Evolutionary conservation across 2,329 filamentous ascomycete species (phyloP), one percentile per base, ranked within the genome.

Genomic region (Stachybotrys chartarum): DNA sequence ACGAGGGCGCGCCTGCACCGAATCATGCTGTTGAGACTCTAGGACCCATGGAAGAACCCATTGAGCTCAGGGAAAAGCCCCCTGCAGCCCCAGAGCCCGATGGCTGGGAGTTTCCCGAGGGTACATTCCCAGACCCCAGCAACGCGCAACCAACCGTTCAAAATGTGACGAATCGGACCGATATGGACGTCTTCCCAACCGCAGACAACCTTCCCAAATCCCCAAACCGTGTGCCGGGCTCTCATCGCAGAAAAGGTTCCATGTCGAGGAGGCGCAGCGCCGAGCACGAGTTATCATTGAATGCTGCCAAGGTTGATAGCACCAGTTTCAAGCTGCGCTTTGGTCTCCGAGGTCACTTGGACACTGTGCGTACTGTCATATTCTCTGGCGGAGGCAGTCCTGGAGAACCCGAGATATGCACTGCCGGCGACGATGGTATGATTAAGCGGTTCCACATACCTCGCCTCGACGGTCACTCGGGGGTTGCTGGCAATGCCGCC

Each of bases 391-490:
- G 94, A 47, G 94, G 94, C 58, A 97, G 91, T 66, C 92, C 92
- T 4, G 91, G 90, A 4, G 94, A 99, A 68, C 94, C 94, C 1
- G 94, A 99, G 71, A 93, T 99, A 54, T 97, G 93, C 72, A 99
- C 93, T 3, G 91, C 90, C 52, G 91, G 93, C 55, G 94, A 99
- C 65, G 94, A 99, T 68, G 93, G 93, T 56, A 88, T 93, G 64
- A 89, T 99, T 69, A 99, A 99, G 72, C 85, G 94, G 53, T 99
- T 96, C 86, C 92, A 96, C 64, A 91, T 99, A 57, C 94, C 94
- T 10, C 86, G 89, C 47, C 88, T 92, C 60, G 88, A 87, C 55
- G 64, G 75, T 68, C 68, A 83, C 72, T 61, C 72, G 7, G 70
- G 66, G 24, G 61, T 64, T n/a, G 57, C 68, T 35, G 70, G 77